Conservation (phyloP, 164 flowering plant genomes). For the Cinnamomum micranthum region DNA sequence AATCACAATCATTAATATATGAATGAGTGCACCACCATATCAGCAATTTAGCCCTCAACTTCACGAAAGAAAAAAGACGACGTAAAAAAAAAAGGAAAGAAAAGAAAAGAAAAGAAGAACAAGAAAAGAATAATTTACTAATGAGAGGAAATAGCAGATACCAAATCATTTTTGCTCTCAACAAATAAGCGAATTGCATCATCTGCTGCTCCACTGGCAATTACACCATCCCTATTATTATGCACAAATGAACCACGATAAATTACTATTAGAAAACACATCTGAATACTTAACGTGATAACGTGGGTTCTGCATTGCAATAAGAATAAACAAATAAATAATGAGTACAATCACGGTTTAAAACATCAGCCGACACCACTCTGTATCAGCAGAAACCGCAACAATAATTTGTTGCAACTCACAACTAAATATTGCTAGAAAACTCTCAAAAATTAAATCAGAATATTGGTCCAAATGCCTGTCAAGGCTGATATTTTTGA, state of each 20-base stretch:
- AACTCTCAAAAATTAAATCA: too few species aligned
- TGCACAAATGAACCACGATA: constrained; percentile 2
- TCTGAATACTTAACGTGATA: background rate
- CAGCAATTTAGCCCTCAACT: too few species aligned
- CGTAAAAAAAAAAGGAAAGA: background rate
- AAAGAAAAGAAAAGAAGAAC: background rate
- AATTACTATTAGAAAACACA: background rate
- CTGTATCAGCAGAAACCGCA: too few species aligned
- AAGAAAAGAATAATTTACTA: background rate
- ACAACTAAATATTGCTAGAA: too few species aligned
- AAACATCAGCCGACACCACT: too few species aligned
- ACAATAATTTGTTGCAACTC: too few species aligned
- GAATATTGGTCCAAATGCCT: too few species aligned
- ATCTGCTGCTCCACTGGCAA: constrained; percentile 96
- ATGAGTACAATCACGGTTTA: too few species aligned
- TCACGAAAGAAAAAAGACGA: background rate
- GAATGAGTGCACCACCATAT: too few species aligned
- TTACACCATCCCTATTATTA: constrained; percentile 66
- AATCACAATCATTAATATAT: too few species aligned
- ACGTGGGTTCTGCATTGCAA: background rate
- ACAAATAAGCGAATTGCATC: constrained; percentile 75
- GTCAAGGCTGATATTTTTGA: too few species aligned
- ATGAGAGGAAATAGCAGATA: constrained; percentile 16
- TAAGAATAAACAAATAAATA: background rate
- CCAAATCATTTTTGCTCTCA: constrained; percentile 54